Evolutionary conservation across 2,329 filamentous ascomycete genomes (phyloP).

Genomic region (Lasiodiplodia hormozganensis): DNA sequence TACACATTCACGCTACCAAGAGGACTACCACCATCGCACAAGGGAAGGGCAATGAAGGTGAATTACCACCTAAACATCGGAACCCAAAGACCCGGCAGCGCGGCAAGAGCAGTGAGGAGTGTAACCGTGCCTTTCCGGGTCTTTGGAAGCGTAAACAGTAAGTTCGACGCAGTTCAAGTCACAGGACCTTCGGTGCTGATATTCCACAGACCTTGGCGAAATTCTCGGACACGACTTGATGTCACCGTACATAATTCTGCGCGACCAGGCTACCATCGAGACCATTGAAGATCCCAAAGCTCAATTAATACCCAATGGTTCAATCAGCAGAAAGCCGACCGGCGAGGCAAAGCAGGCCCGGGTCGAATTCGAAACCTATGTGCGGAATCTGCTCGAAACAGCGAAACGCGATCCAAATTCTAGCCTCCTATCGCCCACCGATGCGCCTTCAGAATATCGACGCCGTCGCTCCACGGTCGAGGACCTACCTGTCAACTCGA

Average conservation of each 20-base stretch:
- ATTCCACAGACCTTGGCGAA: conserved; percentile 69
- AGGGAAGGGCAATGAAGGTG: conserved; percentile 92
- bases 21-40: conserved; percentile 89
- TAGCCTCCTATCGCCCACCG: conserved; percentile 76
- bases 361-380: conserved; percentile 50
- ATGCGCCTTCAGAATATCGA: conserved; percentile 52
- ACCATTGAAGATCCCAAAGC: conserved; percentile 49
- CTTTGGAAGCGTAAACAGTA: conserved; percentile 85
- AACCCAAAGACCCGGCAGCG: conserved; percentile 82
- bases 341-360: conserved; percentile 32
- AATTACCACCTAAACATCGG: conserved; percentile 90
- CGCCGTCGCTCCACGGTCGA: conserved; percentile 62
- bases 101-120: conserved; percentile 79
- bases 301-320: conserved; percentile 8
- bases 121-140: conserved; percentile 93
- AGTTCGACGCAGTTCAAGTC: conserved; percentile 29
- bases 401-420: conserved; percentile 35
- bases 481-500: conserved; percentile 58
- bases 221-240: conserved; percentile 93
- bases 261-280: conserved; percentile 73
- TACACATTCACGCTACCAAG: conserved; percentile 87
- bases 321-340: conserved; percentile 32
- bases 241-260: conserved; percentile 88
- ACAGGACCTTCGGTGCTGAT: conserved; percentile 34
- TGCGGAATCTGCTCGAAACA: conserved; percentile 56